phyloP scores from a whole-genome alignment of 1,284 basidiomycete genomes.

The Cystobasidiaceae sp. region DNA sequence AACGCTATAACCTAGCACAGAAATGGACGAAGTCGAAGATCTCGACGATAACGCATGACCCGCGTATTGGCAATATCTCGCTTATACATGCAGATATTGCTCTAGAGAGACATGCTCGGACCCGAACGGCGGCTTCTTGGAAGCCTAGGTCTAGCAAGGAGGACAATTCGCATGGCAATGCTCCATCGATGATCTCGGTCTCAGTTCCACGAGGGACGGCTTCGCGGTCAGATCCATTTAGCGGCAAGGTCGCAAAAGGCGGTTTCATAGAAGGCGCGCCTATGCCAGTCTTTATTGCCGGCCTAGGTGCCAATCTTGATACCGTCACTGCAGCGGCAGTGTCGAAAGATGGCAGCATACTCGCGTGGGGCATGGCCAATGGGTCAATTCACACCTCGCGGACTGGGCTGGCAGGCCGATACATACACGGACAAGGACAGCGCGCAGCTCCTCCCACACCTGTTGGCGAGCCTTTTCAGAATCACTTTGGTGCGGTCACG shows the following conservation, averaged over 20 bases:
- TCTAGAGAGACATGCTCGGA: not conserved
- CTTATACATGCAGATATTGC: slow-evolving; percentile 20
- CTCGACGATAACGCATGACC: slow-evolving; percentile 34
- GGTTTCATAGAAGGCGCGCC: slow-evolving; percentile 36
- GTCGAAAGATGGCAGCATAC: slow-evolving; percentile 30
- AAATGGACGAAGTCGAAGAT: slow-evolving; percentile 25
- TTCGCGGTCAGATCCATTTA: slow-evolving; percentile 38
- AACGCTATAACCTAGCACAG: slow-evolving; percentile 28
- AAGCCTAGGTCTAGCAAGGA: not conserved
- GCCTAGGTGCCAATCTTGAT: slow-evolving; percentile 23
- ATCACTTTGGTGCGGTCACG: slow-evolving; percentile 16
- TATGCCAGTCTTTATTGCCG: slow-evolving; percentile 34
- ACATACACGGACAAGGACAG: slow-evolving; percentile 19
- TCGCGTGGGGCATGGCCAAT: slow-evolving; percentile 40
- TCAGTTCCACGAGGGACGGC: slow-evolving; percentile 34
- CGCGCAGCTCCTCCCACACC: slow-evolving; percentile 4
- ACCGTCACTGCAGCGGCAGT: slow-evolving; percentile 26
- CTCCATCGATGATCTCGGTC: slow-evolving; percentile 32
- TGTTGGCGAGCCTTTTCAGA: slow-evolving; percentile 8
- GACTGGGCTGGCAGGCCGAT: slow-evolving; percentile 12
- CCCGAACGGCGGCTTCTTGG: slow-evolving; percentile 1
- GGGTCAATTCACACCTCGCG: slow-evolving; percentile 33
- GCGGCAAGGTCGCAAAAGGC: slow-evolving; percentile 36
- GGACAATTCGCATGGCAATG: slow-evolving; percentile 5
- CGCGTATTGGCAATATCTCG: slow-evolving; percentile 36